Evolutionary conservation across 2,329 filamentous ascomycete species (phyloP), one percentile per base, ranked within the genome.

Genomic region (Sclerotinia minor): DNA sequence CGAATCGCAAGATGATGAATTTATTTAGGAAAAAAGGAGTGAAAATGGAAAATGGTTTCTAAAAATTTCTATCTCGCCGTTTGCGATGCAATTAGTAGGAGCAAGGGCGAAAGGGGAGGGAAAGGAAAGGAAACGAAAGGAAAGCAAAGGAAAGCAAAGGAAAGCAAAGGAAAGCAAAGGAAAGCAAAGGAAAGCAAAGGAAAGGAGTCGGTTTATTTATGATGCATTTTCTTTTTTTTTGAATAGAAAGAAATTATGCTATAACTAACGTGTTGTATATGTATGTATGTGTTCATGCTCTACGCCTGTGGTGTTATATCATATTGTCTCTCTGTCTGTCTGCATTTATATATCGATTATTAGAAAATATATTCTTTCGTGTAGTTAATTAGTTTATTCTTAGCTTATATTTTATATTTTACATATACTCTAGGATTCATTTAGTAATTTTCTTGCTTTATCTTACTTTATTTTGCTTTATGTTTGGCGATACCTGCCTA

Each of bases 21-120:
- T 8, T 26, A 41, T 50, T 35, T 50, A 41, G 63, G 47, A 60
- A 61, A 60, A 61, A 61, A 32, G 59, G 59, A 52, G 47, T 52
- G n/a, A 63, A 63, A 63, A 63, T 38, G 32, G 32, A 50, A 63
- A 50, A 47, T 2, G 45, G 45, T 29, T 24, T 50, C 32, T 50
- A n/a, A 38, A 38, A 50, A 50, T 50, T 3, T 38, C 45, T 50
- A 17, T 38, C 15, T 38, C 47, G 50, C n/a, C 38, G 53, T n/a
- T n/a, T 63, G 45, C 32, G 32, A 24, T 63, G 32, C 32, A 26
- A 50, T 45, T 45, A 41, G 32, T 41, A 63, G 59, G 59, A 50
- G 59, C 50, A 26, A 32, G 59, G 50, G 32, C 8, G 32, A 35
- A 13, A 35, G 53, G 38, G 35, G 3, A 32, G 29, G 29, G 29